These are phyloP conservation scores for Cordyceps farinosa DNA, from an alignment of 2,329 filamentous ascomycete genomes.

Conservation along the genomic window DNA sequence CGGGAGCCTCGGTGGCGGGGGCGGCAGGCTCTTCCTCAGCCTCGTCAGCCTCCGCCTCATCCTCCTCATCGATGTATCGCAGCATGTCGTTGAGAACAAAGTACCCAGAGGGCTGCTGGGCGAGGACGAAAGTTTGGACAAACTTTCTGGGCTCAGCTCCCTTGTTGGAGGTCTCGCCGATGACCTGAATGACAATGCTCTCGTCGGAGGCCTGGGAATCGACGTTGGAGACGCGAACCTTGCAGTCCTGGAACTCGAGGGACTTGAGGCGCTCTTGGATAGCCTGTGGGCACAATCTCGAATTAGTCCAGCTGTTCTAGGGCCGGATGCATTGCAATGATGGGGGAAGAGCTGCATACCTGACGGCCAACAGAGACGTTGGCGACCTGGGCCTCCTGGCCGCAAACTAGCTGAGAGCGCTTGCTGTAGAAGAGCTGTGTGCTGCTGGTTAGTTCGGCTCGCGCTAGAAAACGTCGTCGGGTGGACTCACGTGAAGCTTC, in stretches of 20 bases:
- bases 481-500: slow-evolving; percentile 70
- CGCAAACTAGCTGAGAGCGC: slow-evolving; percentile 90
- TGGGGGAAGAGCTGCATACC: slow-evolving; percentile 43
- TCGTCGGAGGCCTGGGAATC: slow-evolving; percentile 90
- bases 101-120: slow-evolving; percentile 93
- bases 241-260: slow-evolving; percentile 94
- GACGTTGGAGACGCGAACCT: slow-evolving; percentile 96
- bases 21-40: slow-evolving; percentile 34
- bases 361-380: slow-evolving; percentile 82
- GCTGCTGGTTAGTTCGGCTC: slow-evolving; percentile 1
- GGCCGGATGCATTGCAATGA: background rate
- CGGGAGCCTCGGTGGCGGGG: slow-evolving; percentile 28
- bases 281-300: slow-evolving; percentile 48
- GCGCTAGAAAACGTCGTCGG: background rate
- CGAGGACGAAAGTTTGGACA: slow-evolving; percentile 95
- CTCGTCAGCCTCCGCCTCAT: slow-evolving; percentile 62
- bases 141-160: slow-evolving; percentile 90
- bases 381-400: slow-evolving; percentile 83
- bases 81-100: slow-evolving; percentile 99
- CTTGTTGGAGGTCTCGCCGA: slow-evolving; percentile 97
- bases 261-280: slow-evolving; percentile 94
- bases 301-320: background rate
- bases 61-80: slow-evolving; percentile 83
- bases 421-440: slow-evolving; percentile 87
- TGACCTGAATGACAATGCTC: slow-evolving; percentile 96